Evolutionary conservation across 208 protist species (phyloP).

Genomic region (Wallacemonas collosoma): DNA sequence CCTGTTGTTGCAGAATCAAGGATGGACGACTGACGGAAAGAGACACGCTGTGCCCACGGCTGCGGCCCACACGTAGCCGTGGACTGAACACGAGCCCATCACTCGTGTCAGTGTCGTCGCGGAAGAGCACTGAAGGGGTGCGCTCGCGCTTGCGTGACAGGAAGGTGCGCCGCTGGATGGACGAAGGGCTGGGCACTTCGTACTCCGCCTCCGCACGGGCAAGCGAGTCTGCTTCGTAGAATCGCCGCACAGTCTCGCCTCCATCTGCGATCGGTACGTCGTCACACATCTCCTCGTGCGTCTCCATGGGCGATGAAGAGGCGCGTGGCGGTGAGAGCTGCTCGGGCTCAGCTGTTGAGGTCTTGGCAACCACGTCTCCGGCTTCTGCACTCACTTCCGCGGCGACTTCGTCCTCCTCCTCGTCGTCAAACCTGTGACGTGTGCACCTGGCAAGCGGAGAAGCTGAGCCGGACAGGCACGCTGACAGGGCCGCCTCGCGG

Average conservation of each 20-base stretch:
- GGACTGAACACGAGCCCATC: constrained; percentile 47
- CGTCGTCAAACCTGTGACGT: constrained; percentile 1
- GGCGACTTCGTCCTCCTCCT: not conserved
- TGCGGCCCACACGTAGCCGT: not conserved
- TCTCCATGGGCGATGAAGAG: not conserved
- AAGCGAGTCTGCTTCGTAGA: not conserved
- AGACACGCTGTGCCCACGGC: not conserved
- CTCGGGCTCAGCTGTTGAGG: too few species aligned
- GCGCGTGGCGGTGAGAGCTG: too few species aligned
- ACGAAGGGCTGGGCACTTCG: constrained; percentile 11
- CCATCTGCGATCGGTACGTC: not conserved
- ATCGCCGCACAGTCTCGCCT: not conserved
- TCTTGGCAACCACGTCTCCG: too few species aligned
- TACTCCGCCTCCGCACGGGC: constrained; percentile 14
- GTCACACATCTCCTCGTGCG: not conserved
- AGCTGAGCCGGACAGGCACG: constrained; percentile 15
- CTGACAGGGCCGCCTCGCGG: not conserved
- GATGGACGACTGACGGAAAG: not conserved
- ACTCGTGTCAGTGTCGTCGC: not conserved
- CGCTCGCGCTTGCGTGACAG: constrained; percentile 14
- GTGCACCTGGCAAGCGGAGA: not conserved
- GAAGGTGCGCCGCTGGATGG: constrained; percentile 10
- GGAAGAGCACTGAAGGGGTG: constrained; percentile 5
- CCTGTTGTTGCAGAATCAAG: not conserved
- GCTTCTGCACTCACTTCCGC: too few species aligned